Conservation (phyloP, 129 eudicot species). For the Daucus carota region DH1_v3.0 NC_030386.2:40254001-40254500, state of each 20-base stretch:
- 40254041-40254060: not conserved
- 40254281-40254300: slow-evolving; percentile 11
- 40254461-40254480: slow-evolving; percentile 87
- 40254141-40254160: not conserved
- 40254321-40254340: slow-evolving; percentile 26
- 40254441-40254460: slow-evolving; percentile 60
- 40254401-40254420: slow-evolving; percentile 28
- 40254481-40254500: slow-evolving; percentile 83
- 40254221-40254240: not conserved
- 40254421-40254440: slow-evolving; percentile 48
- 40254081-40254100: not conserved
- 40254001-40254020: not conserved
- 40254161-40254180: not conserved
- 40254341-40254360: slow-evolving; percentile 36
- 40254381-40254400: slow-evolving; percentile 24
- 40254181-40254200: not conserved
- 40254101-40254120: not conserved
- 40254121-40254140: not conserved
- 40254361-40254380: slow-evolving; percentile 29
- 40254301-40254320: slow-evolving; percentile 39
- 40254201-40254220: not conserved
- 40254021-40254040: not conserved
- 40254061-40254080: not conserved
- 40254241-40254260: not conserved
- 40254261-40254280: not conserved